A percentile compares a stretch with the other conserved stretches of the same genome.
These are phyloP conservation scores for Linderniella brevidens DNA, from an alignment of 257 asterid genomes.

Conservation along the genomic window DNA sequence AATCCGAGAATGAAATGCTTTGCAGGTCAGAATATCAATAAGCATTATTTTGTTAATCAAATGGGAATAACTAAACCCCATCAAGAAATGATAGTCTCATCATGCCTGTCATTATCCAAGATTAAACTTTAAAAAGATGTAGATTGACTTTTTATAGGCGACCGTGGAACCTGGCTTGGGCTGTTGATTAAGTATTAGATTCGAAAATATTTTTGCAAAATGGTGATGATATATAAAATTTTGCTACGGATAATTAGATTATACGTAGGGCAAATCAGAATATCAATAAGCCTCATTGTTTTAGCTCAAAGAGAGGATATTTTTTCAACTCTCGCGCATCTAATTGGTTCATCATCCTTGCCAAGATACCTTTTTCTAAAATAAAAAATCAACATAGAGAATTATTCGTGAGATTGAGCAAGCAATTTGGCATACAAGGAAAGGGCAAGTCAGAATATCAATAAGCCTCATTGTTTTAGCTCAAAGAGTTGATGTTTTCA, in stretches of 20 bases:
- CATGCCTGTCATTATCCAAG: conserved; percentile 14
- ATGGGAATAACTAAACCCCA: conserved; percentile 11
- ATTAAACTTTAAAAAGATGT: too few relatives aligned
- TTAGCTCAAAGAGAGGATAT: conserved; percentile 11
- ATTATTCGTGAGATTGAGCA: too few relatives aligned
- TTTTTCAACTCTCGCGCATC: conserved; percentile 1
- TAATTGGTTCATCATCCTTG: neutral
- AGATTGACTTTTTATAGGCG: too few relatives aligned
- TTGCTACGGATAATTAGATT: neutral
- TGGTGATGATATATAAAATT: neutral
- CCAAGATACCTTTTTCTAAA: too few relatives aligned
- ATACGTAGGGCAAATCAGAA: conserved; percentile 2
- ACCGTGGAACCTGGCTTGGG: too few relatives aligned
- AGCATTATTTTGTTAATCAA: conserved; percentile 17
- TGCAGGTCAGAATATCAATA: conserved; percentile 19
- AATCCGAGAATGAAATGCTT: too few relatives aligned
- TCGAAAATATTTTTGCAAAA: too few relatives aligned
- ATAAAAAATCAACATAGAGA: too few relatives aligned
- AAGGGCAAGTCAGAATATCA: conserved; percentile 7
- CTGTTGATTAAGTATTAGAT: too few relatives aligned
- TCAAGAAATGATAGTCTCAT: conserved; percentile 11
- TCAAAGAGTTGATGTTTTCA: conserved; percentile 14
- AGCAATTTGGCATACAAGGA: too few relatives aligned
- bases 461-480: conserved; percentile 7
- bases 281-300: conserved; percentile 7